A percentile compares a stretch with the other conserved stretches of the same genome.
Conservation (phyloP, 1,139 yeast genomes). For the Lodderomyces jiufengensis region DNA sequence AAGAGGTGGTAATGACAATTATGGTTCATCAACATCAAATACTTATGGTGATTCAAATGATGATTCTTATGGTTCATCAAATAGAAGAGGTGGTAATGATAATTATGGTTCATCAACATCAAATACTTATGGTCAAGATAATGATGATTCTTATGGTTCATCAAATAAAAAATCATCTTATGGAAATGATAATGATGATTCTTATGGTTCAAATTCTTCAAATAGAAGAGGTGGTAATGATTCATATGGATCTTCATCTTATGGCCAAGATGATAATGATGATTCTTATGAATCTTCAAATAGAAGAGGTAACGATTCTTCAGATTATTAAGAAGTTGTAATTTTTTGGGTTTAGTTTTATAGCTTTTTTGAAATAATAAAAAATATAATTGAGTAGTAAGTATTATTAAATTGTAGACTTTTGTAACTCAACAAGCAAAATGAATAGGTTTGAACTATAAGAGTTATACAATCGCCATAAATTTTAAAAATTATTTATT, state of each 20-base stretch:
- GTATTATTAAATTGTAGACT: too few species aligned
- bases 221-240: not conserved
- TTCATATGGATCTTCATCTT: constrained; percentile 14
- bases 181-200: constrained; percentile 19
- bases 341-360: too few species aligned
- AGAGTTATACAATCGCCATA: too few species aligned
- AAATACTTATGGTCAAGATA: not conserved
- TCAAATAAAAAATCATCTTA: constrained; percentile 14
- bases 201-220: constrained; percentile 11
- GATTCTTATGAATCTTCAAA: constrained; percentile 2
- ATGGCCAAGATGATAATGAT: not conserved
- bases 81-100: constrained; percentile 10
- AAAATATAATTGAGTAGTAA: too few species aligned
- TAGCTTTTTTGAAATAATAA: too few species aligned
- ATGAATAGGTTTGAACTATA: too few species aligned
- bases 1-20: constrained; percentile 14
- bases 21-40: constrained; percentile 17
- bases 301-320: constrained; percentile 10
- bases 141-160: constrained; percentile 15
- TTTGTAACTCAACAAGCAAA: too few species aligned
- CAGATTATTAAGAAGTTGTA: too few species aligned
- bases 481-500: too few species aligned
- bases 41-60: too few species aligned
- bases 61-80: constrained; percentile 16
- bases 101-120: constrained; percentile 20